Percentiles rank a stretch among this genome's conserved stretches.
These are phyloP conservation scores for Rhodocollybia butyracea DNA, from an alignment of 768 basidiomycete species.

Conservation along the genomic window DNA sequence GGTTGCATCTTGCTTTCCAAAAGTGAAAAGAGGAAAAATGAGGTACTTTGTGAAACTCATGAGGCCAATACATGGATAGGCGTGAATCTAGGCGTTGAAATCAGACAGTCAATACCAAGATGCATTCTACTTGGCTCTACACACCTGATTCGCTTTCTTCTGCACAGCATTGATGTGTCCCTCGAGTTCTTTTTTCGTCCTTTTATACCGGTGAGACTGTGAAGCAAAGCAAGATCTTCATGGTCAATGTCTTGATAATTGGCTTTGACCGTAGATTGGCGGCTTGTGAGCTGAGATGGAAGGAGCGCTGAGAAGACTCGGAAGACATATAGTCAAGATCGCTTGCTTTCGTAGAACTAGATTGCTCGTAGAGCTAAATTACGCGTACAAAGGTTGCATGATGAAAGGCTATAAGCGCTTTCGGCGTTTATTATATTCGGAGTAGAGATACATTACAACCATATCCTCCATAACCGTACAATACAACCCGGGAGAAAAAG, in stretches of 20 bases:
- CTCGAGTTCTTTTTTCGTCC: constrained; percentile 15
- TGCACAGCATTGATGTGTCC: constrained; percentile 16
- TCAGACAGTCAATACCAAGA: background rate
- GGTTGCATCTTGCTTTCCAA: background rate
- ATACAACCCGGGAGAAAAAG: background rate
- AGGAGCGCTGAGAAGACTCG: background rate
- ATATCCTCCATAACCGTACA: too few species aligned
- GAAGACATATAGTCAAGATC: too few species aligned
- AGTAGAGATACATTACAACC: too few species aligned
- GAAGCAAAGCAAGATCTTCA: constrained; percentile 14
- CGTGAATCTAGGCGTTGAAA: background rate
- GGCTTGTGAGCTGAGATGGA: background rate
- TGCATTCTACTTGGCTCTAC: background rate
- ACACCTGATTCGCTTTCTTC: constrained; percentile 15
- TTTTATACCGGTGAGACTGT: constrained; percentile 17
- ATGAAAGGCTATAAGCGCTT: too few species aligned
- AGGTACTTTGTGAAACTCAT: constrained; percentile 33
- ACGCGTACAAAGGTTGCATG: background rate
- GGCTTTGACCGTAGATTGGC: background rate
- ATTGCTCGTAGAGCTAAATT: too few species aligned
- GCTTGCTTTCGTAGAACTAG: too few species aligned
- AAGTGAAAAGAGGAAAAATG: constrained; percentile 23
- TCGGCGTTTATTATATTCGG: too few species aligned
- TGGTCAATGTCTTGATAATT: constrained; percentile 1
- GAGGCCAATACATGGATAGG: constrained; percentile 2